Conservation (phyloP, 768 basidiomycete genomes). For the Suillus discolor region DNA sequence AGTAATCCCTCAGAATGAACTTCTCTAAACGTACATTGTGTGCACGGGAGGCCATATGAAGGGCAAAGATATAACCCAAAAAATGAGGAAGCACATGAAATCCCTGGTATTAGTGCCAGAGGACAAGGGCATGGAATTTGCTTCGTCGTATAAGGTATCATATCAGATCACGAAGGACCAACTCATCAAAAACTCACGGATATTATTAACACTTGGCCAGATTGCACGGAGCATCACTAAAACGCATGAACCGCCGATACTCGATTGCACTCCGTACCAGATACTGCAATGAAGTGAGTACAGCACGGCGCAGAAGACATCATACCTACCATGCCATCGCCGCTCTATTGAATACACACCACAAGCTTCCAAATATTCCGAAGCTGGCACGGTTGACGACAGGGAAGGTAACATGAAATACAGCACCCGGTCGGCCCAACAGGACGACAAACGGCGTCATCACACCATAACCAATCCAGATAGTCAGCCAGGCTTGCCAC, state of each 20-base stretch:
- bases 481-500: slow-evolving; percentile 81
- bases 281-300: slow-evolving; percentile 38
- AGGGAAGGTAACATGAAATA: slow-evolving; percentile 70
- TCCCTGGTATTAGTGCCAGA: slow-evolving; percentile 69
- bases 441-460: slow-evolving; percentile 67
- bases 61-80: slow-evolving; percentile 75
- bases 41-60: slow-evolving; percentile 80
- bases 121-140: slow-evolving; percentile 63
- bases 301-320: slow-evolving; percentile 19
- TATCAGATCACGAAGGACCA: background rate
- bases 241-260: slow-evolving; percentile 74
- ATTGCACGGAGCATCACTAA: slow-evolving; percentile 69
- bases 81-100: slow-evolving; percentile 79
- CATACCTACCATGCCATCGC: slow-evolving; percentile 62
- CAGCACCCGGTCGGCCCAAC: slow-evolving; percentile 71
- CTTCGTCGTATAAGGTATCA: slow-evolving; percentile 29
- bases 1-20: slow-evolving; percentile 5
- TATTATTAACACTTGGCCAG: slow-evolving; percentile 66
- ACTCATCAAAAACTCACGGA: slow-evolving; percentile 42
- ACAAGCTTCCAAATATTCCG: slow-evolving; percentile 69
- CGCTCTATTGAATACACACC: slow-evolving; percentile 72
- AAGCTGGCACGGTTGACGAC: slow-evolving; percentile 69
- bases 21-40: slow-evolving; percentile 51
- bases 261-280: slow-evolving; percentile 73
- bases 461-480: slow-evolving; percentile 61